Conservation (phyloP, 163 green algal genomes). For the Volvox carteri region DNA sequence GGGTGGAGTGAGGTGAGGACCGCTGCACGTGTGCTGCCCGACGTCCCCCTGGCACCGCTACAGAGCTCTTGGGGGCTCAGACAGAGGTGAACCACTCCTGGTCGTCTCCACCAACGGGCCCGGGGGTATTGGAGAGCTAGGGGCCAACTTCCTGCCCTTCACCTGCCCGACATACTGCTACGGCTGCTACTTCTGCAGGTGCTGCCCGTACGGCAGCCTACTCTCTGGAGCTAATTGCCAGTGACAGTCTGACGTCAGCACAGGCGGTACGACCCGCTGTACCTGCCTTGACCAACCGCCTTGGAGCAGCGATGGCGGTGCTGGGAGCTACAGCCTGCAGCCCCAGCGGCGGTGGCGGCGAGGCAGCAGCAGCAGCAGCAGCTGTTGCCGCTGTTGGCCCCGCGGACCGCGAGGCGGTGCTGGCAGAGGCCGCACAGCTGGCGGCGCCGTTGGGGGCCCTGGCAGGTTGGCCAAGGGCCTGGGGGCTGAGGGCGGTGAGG, state of each 20-base stretch:
- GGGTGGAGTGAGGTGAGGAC: no score
- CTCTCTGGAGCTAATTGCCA: constrained; percentile 32
- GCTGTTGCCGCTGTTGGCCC: neutral
- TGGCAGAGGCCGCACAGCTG: constrained; percentile 27
- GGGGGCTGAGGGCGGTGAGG: no score
- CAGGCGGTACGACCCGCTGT: neutral
- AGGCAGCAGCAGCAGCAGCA: no score
- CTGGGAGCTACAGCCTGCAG: neutral
- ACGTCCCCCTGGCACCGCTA: no score
- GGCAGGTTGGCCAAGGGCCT: constrained; percentile 16
- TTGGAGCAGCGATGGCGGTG: neutral
- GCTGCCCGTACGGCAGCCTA: neutral
- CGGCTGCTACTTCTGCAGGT: no score
- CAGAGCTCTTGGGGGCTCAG: no score
- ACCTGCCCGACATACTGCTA: no score
- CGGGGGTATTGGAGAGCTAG: no score
- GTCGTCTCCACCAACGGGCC: no score
- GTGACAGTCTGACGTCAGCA: neutral
- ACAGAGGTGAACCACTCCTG: no score
- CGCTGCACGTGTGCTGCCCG: no score
- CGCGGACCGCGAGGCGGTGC: neutral
- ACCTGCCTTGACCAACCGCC: neutral
- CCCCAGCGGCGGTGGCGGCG: neutral
- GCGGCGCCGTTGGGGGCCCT: constrained; percentile 11
- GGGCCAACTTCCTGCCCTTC: no score